Base-by-base conservation (phyloP, 768 basidiomycete species). In the Podaxis carcinomalis region DNA sequence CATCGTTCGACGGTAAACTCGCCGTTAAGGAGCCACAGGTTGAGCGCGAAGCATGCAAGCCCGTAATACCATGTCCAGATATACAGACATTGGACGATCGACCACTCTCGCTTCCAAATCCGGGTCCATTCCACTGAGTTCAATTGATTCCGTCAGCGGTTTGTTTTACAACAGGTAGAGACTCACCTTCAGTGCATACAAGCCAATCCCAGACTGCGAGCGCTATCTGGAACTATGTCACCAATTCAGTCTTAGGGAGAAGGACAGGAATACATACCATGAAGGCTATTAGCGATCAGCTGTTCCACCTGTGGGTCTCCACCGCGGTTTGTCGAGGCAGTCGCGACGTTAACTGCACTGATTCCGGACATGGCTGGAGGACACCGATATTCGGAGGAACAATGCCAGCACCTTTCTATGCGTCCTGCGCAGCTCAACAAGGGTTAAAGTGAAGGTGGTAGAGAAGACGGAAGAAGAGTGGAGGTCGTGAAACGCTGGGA, bases 101-200 rank as follows among this genome's bases (percentile, higher is more conserved):
- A 60, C 64, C 64, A 65, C 21, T 63, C 58, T 40, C 62, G 63
- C 59, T 62, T 61, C 64, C 64, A 65, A 23, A 65, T 63, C 51
- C 49, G 59, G 11, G 60, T 44, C 61, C 61, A 63, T 25, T 64
- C 63, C 51, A 56, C 53, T 27, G 27, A 16, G n/a, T 7, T 19
- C n/a, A 19, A 16, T 44, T 44, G 16, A 44, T 5, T 13, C 42
- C 9, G 32, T 44, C 42, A 19, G 5, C 4, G 5, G 42, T n/a
- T 16, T 14, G 19, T 44, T 44, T 44, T 16, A 7, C 16, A 19
- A 5, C 16, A 19, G 6, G n/a, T 44, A 6, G 14, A 14, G 46
- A 56, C 62, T 19, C 37, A 62, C 61, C 28, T 35, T 49, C 44
- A 11, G 54, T 11, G 35, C 64, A 63, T 1, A 51, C 54, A 11